Conservation (phyloP, 2,329 filamentous ascomycete genomes). For the Sclerotinia glacialis region DNA sequence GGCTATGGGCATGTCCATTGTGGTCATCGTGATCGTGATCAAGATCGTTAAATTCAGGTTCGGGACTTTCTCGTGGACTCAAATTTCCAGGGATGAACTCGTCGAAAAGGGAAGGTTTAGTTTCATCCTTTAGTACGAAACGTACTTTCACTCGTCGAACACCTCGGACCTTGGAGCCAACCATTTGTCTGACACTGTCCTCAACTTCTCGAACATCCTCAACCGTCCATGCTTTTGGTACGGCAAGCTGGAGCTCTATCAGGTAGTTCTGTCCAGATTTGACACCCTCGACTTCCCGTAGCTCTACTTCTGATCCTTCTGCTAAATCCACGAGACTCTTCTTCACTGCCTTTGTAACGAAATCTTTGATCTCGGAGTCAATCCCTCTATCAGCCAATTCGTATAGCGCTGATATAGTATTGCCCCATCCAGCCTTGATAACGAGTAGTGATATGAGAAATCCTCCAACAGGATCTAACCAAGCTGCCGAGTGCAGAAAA, state of each 20-base stretch:
- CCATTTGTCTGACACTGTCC: slow-evolving; percentile 64
- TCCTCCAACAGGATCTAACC: slow-evolving; percentile 92
- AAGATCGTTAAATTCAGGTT: slow-evolving; percentile 55
- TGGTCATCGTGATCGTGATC: slow-evolving; percentile 45
- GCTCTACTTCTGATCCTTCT: slow-evolving; percentile 59
- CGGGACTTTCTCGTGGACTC: slow-evolving; percentile 54
- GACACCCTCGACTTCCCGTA: slow-evolving; percentile 79
- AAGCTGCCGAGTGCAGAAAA: slow-evolving; percentile 77
- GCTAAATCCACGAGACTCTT: slow-evolving; percentile 56
- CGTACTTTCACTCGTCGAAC: slow-evolving; percentile 80
- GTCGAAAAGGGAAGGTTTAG: slow-evolving; percentile 61
- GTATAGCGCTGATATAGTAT: slow-evolving; percentile 76
- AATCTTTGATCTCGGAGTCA: slow-evolving; percentile 75
- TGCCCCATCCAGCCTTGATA: slow-evolving; percentile 82
- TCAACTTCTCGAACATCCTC: slow-evolving; percentile 69
- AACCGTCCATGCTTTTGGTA: slow-evolving; percentile 74
- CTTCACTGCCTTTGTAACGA: slow-evolving; percentile 63
- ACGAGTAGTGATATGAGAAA: slow-evolving; percentile 92
- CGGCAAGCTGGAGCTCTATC: slow-evolving; percentile 81
- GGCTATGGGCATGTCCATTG: slow-evolving; percentile 42
- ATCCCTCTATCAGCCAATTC: slow-evolving; percentile 91
- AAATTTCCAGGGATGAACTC: slow-evolving; percentile 73
- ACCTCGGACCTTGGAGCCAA: slow-evolving; percentile 77
- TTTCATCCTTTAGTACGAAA: slow-evolving; percentile 69
- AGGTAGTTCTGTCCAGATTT: slow-evolving; percentile 97